Evolutionary conservation across 352 stramenopile genomes (phyloP), one percentile per base, ranked within the genome.

Genomic region (Phytopythium delawarense): DNA sequence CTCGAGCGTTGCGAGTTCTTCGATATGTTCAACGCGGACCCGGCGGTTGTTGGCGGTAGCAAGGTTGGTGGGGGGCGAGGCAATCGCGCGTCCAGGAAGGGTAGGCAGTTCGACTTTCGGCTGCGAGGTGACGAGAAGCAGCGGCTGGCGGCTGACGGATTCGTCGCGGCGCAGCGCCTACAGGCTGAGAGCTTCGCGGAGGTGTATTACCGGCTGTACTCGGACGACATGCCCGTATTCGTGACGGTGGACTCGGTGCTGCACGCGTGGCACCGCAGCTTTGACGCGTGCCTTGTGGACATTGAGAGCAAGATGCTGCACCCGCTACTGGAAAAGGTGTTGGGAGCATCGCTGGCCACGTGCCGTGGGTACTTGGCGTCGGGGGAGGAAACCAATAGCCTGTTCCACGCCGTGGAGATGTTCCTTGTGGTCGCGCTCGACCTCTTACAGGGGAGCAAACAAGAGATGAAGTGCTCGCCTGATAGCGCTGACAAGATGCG

Each of bases 191-290:
- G 68, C 42, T 79, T 79, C 62, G 68, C 59, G 0, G 60, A 72
- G 12, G 56, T 70, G 13, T 72, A 74, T 53, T 74, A 76, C 46
- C 34, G 39, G 7, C 57, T 79, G 25, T 76, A 74, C 42, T 61
- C 62, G 11, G 62, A 79, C 52, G 65, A 74, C 40, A 58, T 78
- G 59, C 68, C 71, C 1, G 61, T 75, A 37, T 78, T 66, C 44
- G 62, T 79, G 52, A 76, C 71, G 11, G 40, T 62, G 5, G 65
- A 79, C 58, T 71, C 65, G 21, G 50, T 78, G n/a, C 56, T 78
- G 28, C 71, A 78, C 44, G 71, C 68, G 20, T 76, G 69, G 72
- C 72, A 79, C 35, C 66, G 69, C 37, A 72, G 63, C 30, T 79
- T 79, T 20, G 72, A 79, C 21, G 59, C 59, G 15, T 69, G 75